Percentiles rank a stretch among this genome's conserved stretches.
Conservation (phyloP, 2,329 filamentous ascomycete genomes). For the Fusarium beomiforme region DNA sequence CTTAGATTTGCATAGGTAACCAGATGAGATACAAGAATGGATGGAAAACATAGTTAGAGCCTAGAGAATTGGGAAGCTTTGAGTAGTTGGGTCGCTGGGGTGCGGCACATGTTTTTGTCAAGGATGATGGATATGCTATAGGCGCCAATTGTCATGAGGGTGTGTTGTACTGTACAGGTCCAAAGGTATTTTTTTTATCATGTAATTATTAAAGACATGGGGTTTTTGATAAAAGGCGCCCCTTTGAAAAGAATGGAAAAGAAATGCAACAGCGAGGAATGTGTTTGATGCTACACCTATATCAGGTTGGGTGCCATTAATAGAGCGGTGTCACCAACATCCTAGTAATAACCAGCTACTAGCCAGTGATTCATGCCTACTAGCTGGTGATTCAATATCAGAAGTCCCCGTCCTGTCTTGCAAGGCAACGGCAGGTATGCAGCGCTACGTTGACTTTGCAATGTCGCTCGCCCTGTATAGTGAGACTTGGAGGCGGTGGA, state of each 20-base stretch:
- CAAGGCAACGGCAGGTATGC: conserved; percentile 11
- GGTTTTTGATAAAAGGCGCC: conserved; percentile 23
- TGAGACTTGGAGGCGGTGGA: conserved; percentile 16
- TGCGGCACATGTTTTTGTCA: conserved; percentile 38
- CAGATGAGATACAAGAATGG: not conserved
- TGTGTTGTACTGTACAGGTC: conserved; percentile 44
- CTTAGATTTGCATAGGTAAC: conserved; percentile 57
- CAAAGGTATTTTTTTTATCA: conserved; percentile 31
- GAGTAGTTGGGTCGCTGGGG: conserved; percentile 29
- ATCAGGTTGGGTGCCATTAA: not conserved
- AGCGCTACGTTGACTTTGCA: conserved; percentile 18
- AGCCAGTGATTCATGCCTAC: no score
- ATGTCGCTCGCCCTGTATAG: conserved; percentile 4
- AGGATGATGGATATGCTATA: conserved; percentile 44
- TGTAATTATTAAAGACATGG: conserved; percentile 44
- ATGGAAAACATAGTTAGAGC: conserved; percentile 6
- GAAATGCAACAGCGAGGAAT: conserved; percentile 16
- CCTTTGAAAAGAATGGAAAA: conserved; percentile 35
- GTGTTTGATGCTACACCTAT: not conserved
- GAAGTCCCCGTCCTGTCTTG: no score
- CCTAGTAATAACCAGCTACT: not conserved
- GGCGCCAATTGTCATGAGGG: conserved; percentile 44
- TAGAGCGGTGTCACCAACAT: not conserved
- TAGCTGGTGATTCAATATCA: no score
- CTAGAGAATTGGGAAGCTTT: conserved; percentile 19